Evolutionary conservation across 176 grass and related monocot genomes (phyloP), one percentile per base, ranked within the genome.

Genomic region (Avena eriantha): DNA sequence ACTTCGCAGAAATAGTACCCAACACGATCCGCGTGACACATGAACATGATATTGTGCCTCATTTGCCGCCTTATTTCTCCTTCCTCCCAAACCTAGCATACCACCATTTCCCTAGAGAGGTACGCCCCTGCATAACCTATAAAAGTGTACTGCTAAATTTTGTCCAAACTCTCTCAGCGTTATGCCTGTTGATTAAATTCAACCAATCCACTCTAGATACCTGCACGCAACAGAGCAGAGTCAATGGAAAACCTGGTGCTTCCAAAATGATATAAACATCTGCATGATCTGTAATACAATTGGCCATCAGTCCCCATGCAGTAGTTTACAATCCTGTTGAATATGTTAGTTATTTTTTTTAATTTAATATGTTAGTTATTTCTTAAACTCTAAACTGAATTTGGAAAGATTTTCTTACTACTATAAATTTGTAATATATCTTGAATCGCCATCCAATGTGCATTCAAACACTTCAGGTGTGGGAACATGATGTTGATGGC

Each of bases 51-150:
- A 85, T 91, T 11, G 92, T 94, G 65, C 93, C 93, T 23, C 90
- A 92, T 85, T 90, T 95, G 70, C 93, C 93, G 2, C 93, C 93
- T 35, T 92, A 92, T 69, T 95, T 92, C 49, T 92, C 65, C 39
- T 86, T 86, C 54, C 84, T 95, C 1, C 69, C 88, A 19, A 1
- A 47, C 3, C 83, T 83, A 77, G 83, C 88, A 16, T 95, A 95
- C 36, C 90, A 66, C 60, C 93, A 95, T 85, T 95, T 95, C 74
- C 85, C 93, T 58, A 95, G 79, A 86, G 89, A 90, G 89, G 89
- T 86, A 90, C 46, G 55, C 41, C 16, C 33, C n/a, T 73, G n/a
- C 54, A 48, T 29, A 79, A 60, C 18, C 24, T 35, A 47, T 22
- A 12, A 77, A 77, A 46, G 10, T 3, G 15, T 8, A 2, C 36